Evolutionary conservation across 306 rosid genomes (phyloP).

Genomic region (Quillaja saponaria): DNA sequence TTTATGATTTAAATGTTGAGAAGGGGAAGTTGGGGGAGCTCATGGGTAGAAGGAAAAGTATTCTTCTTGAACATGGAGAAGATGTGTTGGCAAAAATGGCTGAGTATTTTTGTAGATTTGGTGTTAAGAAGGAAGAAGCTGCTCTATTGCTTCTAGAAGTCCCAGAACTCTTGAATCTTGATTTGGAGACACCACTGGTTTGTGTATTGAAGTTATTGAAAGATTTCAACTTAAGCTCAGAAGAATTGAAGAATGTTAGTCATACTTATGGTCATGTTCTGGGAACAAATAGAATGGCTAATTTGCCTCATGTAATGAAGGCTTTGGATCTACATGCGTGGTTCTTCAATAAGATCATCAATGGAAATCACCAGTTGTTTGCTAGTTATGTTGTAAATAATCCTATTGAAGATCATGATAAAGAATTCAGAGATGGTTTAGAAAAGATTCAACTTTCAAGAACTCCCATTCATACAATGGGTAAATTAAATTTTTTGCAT

Average conservation of each 20-base stretch:
- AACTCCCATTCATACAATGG: constrained; percentile 46
- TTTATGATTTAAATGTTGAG: constrained; percentile 57
- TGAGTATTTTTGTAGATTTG: constrained; percentile 57
- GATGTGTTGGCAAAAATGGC: constrained; percentile 45
- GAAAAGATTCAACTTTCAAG: constrained; percentile 43
- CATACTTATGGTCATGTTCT: constrained; percentile 47
- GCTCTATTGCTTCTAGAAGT: constrained; percentile 49
- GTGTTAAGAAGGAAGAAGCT: constrained; percentile 51
- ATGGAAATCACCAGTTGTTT: constrained; percentile 51
- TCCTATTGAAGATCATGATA: background rate
- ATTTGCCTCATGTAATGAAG: constrained; percentile 66
- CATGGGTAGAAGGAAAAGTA: constrained; percentile 44
- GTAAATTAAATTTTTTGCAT: constrained; percentile 66
- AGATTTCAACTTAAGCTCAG: constrained; percentile 48
- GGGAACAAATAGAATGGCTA: constrained; percentile 62
- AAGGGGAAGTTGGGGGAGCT: constrained; percentile 44
- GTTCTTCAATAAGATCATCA: constrained; percentile 57
- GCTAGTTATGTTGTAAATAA: constrained; percentile 36
- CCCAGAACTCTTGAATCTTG: constrained; percentile 50
- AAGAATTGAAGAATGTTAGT: constrained; percentile 31
- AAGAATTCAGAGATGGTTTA: background rate
- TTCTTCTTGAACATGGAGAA: constrained; percentile 51
- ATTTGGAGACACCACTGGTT: constrained; percentile 47
- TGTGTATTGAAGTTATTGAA: constrained; percentile 58
- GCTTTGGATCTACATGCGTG: constrained; percentile 69